phyloP scores from a whole-genome alignment of 352 stramenopile species.

The Globisporangium emineosum region DNA sequence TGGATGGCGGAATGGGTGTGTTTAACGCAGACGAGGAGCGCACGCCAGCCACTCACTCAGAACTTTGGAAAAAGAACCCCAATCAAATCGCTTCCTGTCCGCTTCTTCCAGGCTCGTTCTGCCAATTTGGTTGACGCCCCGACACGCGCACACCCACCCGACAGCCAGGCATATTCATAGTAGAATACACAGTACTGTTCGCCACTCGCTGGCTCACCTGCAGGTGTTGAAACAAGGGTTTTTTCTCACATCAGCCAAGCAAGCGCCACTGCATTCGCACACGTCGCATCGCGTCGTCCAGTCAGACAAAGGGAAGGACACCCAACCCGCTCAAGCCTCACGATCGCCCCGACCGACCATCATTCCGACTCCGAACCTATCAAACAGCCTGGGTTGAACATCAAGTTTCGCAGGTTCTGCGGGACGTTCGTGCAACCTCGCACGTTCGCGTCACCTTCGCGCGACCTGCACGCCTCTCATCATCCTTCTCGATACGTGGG shows the following conservation, averaged over 20 bases:
- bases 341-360: constrained; percentile 1
- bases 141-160: neutral
- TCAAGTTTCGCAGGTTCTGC: constrained; percentile 9
- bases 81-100: constrained; percentile 5
- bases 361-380: constrained; percentile 1
- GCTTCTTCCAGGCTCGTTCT: neutral
- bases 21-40: constrained; percentile 7
- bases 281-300: constrained; percentile 2
- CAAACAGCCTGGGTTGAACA: constrained; percentile 3
- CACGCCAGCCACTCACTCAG: neutral
- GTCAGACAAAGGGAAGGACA: neutral
- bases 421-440: neutral
- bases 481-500: neutral
- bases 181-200: too few relatives aligned
- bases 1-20: neutral
- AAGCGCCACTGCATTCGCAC: neutral
- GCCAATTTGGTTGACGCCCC: neutral
- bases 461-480: constrained; percentile 3
- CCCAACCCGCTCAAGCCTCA: neutral
- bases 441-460: constrained; percentile 14
- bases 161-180: too few relatives aligned
- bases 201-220: neutral
- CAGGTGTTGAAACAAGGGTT: constrained; percentile 1
- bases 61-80: constrained; percentile 16
- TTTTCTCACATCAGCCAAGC: neutral